Percentiles rank a stretch among this genome's conserved stretches.
phyloP scores from a whole-genome alignment of 257 asterid species.

The Lavandula angustifolia region DNA sequence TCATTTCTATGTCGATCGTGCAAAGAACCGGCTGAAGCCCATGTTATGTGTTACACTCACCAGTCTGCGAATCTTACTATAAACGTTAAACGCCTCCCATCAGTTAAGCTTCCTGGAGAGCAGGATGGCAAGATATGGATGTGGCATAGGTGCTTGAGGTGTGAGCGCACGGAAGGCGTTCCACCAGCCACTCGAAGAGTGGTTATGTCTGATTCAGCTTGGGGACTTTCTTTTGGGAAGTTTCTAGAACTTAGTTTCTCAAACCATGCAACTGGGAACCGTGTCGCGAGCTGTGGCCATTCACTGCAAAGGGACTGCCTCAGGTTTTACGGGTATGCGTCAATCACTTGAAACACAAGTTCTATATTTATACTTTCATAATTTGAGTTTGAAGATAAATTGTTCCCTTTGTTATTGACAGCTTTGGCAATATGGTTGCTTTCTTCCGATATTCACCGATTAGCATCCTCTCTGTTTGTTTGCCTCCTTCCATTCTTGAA shows the following conservation, averaged over 20 bases:
- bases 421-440: conserved; percentile 89
- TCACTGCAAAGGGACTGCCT: conserved; percentile 97
- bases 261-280: conserved; percentile 90
- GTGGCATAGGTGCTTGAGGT: conserved; percentile 98
- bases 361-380: not conserved
- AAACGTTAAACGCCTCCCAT: conserved; percentile 60
- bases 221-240: conserved; percentile 98
- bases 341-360: conserved; percentile 2
- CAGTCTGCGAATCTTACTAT: conserved; percentile 87
- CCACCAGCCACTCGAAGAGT: conserved; percentile 87
- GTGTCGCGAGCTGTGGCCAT: conserved; percentile 94
- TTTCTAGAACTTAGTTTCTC: conserved; percentile 97
- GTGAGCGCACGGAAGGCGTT: conserved; percentile 61
- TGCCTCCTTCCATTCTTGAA: conserved; percentile 84
- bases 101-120: conserved; percentile 76
- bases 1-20: conserved; percentile 70
- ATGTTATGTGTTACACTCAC: conserved; percentile 82
- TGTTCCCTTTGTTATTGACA: conserved; percentile 35
- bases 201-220: conserved; percentile 92
- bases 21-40: conserved; percentile 88
- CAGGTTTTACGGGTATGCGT: conserved; percentile 81
- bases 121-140: conserved; percentile 96
- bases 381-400: not conserved
- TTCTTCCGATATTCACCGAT: conserved; percentile 87
- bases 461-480: conserved; percentile 66